Evolutionary conservation across 2,329 filamentous ascomycete species (phyloP).

Genomic region (Teratosphaeria epicoccoides): DNA sequence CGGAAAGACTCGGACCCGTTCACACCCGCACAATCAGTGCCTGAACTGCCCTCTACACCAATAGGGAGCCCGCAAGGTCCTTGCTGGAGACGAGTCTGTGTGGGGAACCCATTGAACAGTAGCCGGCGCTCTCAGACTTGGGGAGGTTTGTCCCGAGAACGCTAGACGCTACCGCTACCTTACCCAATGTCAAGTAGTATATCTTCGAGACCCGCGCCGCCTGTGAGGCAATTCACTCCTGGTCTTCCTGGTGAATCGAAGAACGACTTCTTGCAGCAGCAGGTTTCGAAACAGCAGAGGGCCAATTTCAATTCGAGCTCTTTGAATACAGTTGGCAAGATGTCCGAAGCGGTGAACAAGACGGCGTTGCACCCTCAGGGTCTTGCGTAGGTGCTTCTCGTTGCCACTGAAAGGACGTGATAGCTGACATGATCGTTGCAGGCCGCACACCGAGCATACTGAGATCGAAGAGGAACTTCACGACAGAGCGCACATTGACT

Average conservation of each 20-base stretch:
- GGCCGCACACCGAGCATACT: conserved; percentile 78
- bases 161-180: neutral
- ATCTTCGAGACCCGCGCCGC: conserved; percentile 11
- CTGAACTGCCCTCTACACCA: neutral
- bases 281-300: conserved; percentile 46
- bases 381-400: conserved; percentile 60
- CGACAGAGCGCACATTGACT: conserved; percentile 97
- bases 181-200: conserved; percentile 5
- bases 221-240: conserved; percentile 16
- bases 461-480: conserved; percentile 97
- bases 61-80: neutral
- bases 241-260: conserved; percentile 31
- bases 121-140: neutral
- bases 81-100: neutral
- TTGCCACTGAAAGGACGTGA: conserved; percentile 3
- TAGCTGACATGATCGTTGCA: conserved; percentile 5
- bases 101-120: neutral
- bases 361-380: conserved; percentile 82
- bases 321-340: conserved; percentile 30
- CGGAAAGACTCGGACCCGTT: neutral
- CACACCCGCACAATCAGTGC: neutral
- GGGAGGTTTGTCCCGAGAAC: neutral
- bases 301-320: conserved; percentile 51
- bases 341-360: conserved; percentile 63
- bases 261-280: conserved; percentile 47